Conservation (phyloP, 2,329 filamentous ascomycete species). For the Fusarium temperatum region DNA sequence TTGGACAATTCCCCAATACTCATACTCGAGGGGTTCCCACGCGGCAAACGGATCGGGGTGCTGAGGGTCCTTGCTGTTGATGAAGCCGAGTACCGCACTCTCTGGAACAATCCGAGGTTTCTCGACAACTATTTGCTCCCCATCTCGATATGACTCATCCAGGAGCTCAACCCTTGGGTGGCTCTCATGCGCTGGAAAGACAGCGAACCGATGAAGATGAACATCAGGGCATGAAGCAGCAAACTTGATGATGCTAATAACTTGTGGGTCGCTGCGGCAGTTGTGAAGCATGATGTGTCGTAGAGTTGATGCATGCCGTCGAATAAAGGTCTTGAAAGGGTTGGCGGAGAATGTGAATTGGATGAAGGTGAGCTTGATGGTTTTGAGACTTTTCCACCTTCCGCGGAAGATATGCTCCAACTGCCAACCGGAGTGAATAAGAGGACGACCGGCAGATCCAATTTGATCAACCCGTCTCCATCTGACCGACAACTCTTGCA, state of each 20-base stretch:
- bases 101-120: background rate
- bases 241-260: background rate
- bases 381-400: background rate
- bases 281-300: background rate
- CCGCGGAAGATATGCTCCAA: background rate
- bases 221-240: background rate
- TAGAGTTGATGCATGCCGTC: background rate
- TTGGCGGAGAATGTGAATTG: background rate
- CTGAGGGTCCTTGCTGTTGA: background rate
- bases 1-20: background rate
- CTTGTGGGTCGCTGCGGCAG: background rate
- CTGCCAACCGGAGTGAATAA: background rate
- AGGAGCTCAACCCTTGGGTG: background rate
- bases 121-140: too few species aligned
- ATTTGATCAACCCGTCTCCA: background rate
- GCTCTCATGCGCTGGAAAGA: background rate
- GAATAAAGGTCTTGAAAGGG: background rate
- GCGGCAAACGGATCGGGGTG: background rate
- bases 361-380: background rate
- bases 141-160: background rate
- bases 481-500: background rate
- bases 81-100: background rate
- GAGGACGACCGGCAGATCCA: background rate
- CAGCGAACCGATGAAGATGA: constrained; percentile 4
- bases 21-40: background rate